Evolutionary conservation across 768 basidiomycete genomes (phyloP).

Genomic region (Termitomyces sp.): DNA sequence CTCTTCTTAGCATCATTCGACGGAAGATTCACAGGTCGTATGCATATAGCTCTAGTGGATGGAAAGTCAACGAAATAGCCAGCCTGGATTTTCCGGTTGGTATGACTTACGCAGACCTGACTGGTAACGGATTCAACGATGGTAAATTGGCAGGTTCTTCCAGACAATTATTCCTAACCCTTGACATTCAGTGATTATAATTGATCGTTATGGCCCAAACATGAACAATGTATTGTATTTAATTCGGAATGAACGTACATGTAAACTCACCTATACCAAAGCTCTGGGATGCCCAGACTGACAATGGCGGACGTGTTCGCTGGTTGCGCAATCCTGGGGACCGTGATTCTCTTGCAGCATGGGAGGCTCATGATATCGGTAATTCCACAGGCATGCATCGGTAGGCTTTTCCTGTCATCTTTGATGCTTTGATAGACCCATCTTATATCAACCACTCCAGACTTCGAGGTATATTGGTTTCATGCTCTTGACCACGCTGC

Average conservation of each 20-base stretch:
- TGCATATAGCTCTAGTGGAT: neutral
- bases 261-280: neutral
- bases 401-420: neutral
- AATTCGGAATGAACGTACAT: too few relatives aligned
- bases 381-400: neutral
- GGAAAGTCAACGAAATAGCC: neutral
- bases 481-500: neutral
- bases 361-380: neutral
- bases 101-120: neutral
- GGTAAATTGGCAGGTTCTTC: neutral
- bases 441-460: neutral
- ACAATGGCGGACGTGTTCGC: neutral
- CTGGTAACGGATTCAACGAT: neutral
- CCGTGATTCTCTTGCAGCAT: neutral
- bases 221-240: neutral
- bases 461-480: neutral
- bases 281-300: neutral
- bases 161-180: neutral
- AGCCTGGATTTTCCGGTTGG: neutral
- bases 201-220: neutral
- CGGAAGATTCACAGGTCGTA: too few relatives aligned
- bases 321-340: neutral
- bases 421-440: too few relatives aligned
- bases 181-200: neutral
- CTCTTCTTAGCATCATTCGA: too few relatives aligned